Percentiles rank a stretch among this genome's conserved stretches.
These are phyloP conservation scores for Vaccinium macrocarpon DNA, from an alignment of 148 eudicot genomes.

Conservation along the genomic window DNA sequence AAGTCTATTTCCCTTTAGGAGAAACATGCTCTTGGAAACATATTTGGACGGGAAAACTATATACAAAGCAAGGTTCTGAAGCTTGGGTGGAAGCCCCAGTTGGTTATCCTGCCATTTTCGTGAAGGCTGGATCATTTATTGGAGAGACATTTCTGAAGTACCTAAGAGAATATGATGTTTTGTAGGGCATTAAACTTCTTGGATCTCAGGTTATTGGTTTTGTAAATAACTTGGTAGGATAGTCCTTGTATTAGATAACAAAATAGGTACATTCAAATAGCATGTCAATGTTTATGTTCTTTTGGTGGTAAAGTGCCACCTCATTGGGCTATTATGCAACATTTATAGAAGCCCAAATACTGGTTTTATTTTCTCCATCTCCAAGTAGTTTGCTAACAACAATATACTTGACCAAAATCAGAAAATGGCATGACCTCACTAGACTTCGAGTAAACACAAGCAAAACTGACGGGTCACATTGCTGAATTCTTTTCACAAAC, in stretches of 20 bases:
- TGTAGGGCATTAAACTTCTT: constrained; percentile 24
- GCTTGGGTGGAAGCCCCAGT: constrained; percentile 73
- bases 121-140: constrained; percentile 62
- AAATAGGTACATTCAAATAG: not conserved
- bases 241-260: constrained; percentile 1
- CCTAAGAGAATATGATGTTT: constrained; percentile 43
- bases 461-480: not conserved
- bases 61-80: constrained; percentile 55
- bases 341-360: not conserved
- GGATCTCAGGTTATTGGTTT: not conserved
- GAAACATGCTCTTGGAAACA: constrained; percentile 73
- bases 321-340: not conserved
- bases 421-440: not conserved
- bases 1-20: constrained; percentile 81
- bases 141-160: constrained; percentile 71
- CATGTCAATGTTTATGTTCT: not conserved
- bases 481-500: not conserved
- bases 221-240: not conserved
- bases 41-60: constrained; percentile 78
- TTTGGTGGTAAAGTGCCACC: not conserved
- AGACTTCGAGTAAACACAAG: not conserved
- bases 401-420: not conserved
- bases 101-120: constrained; percentile 87
- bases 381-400: not conserved
- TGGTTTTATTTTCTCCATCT: not conserved